Percentiles rank a stretch among this genome's conserved stretches.
Evolutionary conservation across 495 filamentous ascomycete genomes (phyloP).

Genomic region (Penicillium canariense): DNA sequence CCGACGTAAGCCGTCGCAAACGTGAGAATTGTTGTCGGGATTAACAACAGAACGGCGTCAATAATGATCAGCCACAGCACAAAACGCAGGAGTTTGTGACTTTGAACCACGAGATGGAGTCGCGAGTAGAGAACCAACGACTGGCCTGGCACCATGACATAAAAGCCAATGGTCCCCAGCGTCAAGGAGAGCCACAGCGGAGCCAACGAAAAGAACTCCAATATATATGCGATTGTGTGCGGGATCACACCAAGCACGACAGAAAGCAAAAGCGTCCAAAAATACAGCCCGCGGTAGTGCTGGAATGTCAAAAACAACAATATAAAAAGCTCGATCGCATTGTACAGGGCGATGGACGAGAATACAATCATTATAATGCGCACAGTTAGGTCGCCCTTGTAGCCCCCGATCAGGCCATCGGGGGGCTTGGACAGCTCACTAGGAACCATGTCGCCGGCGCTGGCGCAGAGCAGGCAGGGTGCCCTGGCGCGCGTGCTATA

Average conservation of each 20-base stretch:
- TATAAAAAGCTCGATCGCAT: slow-evolving; percentile 49
- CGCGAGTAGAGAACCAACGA: slow-evolving; percentile 67
- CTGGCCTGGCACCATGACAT: slow-evolving; percentile 62
- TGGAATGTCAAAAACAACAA: slow-evolving; percentile 50
- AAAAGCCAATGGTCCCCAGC: slow-evolving; percentile 54
- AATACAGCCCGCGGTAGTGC: slow-evolving; percentile 48
- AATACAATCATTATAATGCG: slow-evolving; percentile 48
- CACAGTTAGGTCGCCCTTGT: slow-evolving; percentile 29
- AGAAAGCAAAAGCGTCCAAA: slow-evolving; percentile 47
- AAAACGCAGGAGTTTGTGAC: slow-evolving; percentile 42
- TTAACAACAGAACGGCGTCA: slow-evolving; percentile 46
- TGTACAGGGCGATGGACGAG: slow-evolving; percentile 50
- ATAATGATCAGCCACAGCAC: slow-evolving; percentile 57
- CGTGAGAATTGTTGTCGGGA: slow-evolving; percentile 54
- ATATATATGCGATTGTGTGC: slow-evolving; percentile 51
- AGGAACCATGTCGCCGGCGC: slow-evolving; percentile 5
- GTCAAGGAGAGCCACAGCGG: slow-evolving; percentile 38
- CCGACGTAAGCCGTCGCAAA: slow-evolving; percentile 40
- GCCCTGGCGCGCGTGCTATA: no score
- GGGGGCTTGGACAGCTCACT: slow-evolving; percentile 25
- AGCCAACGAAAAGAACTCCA: slow-evolving; percentile 52
- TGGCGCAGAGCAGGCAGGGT: background rate
- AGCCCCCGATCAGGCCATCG: slow-evolving; percentile 37
- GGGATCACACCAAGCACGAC: slow-evolving; percentile 50
- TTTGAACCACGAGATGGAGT: slow-evolving; percentile 57